Conservation (phyloP, 257 asterid genomes). For the Plantago ovata region DNA sequence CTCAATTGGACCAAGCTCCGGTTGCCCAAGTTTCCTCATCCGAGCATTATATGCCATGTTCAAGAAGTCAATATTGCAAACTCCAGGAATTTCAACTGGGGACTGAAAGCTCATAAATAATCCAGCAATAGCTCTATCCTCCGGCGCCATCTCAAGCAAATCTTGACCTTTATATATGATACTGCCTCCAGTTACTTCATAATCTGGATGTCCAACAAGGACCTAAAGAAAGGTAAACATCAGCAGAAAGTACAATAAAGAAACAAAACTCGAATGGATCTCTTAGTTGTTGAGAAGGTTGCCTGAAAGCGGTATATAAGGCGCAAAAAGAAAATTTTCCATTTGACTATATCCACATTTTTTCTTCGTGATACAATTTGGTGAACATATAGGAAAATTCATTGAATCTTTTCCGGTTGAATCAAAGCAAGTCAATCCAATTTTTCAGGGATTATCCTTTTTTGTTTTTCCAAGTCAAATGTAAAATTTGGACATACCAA, state of each 20-base stretch:
- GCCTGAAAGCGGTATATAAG: too few relatives aligned
- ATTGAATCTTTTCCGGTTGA: too few relatives aligned
- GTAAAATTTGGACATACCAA: not conserved
- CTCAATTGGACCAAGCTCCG: slow-evolving; percentile 97
- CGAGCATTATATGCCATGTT: slow-evolving; percentile 95
- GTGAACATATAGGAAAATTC: too few relatives aligned
- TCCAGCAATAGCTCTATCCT: slow-evolving; percentile 94
- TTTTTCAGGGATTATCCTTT: too few relatives aligned
- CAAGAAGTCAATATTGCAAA: slow-evolving; percentile 89
- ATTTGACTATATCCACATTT: too few relatives aligned
- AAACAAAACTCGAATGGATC: slow-evolving; percentile 14
- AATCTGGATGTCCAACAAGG: slow-evolving; percentile 99
- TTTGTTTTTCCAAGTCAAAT: not conserved
- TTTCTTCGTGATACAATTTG: too few relatives aligned
- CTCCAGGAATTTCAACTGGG: slow-evolving; percentile 97
- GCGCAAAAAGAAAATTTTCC: too few relatives aligned
- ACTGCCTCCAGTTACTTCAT: slow-evolving; percentile 87
- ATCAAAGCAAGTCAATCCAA: too few relatives aligned
- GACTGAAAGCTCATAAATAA: slow-evolving; percentile 96
- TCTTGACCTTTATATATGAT: slow-evolving; percentile 77
- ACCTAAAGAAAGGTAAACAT: slow-evolving; percentile 52
- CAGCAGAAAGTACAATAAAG: slow-evolving; percentile 22
- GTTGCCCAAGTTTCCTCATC: slow-evolving; percentile 66
- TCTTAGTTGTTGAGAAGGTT: too few relatives aligned
- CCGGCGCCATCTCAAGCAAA: slow-evolving; percentile 90